A percentile compares a stretch with the other conserved stretches of the same genome.
Conservation (phyloP, 345 rosid species). For the Salix exigua region DNA sequence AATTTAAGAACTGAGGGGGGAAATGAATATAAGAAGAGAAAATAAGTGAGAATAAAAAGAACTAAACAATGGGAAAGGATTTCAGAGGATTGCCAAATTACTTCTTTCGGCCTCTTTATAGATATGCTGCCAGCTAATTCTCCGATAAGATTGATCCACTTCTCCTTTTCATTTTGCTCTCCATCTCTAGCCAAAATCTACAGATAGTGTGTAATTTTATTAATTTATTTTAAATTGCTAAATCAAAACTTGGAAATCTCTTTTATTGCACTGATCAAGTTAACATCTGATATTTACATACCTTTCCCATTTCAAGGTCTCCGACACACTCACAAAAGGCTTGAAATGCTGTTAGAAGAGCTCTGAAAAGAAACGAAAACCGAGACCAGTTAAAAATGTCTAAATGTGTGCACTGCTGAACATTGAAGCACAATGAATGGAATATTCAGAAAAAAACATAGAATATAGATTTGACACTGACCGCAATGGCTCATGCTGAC, state of each 20-base stretch:
- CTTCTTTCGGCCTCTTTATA: constrained; percentile 98
- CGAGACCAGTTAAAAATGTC: neutral
- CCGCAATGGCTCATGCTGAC: constrained; percentile 85
- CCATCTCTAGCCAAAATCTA: constrained; percentile 90
- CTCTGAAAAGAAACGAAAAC: constrained; percentile 48
- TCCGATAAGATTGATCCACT: constrained; percentile 90
- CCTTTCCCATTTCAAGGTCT: constrained; percentile 99
- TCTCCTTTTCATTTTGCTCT: constrained; percentile 81
- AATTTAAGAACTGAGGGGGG: neutral
- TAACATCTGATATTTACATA: constrained; percentile 20
- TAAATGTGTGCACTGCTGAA: neutral
- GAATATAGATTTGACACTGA: constrained; percentile 18
- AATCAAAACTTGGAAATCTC: constrained; percentile 10
- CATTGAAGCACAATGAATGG: neutral
- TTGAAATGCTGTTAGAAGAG: constrained; percentile 80
- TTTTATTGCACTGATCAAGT: neutral
- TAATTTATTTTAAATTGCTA: constrained; percentile 11
- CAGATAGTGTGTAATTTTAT: constrained; percentile 9
- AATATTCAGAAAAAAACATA: neutral
- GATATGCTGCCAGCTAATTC: constrained; percentile 79
- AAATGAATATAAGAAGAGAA: neutral
- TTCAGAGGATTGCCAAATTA: constrained; percentile 17
- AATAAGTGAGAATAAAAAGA: neutral
- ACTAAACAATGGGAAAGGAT: neutral
- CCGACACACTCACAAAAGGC: constrained; percentile 99